Evolutionary conservation across 768 basidiomycete genomes (phyloP), one percentile per base, ranked within the genome.

Genomic region (Leccinum barrowsii): DNA sequence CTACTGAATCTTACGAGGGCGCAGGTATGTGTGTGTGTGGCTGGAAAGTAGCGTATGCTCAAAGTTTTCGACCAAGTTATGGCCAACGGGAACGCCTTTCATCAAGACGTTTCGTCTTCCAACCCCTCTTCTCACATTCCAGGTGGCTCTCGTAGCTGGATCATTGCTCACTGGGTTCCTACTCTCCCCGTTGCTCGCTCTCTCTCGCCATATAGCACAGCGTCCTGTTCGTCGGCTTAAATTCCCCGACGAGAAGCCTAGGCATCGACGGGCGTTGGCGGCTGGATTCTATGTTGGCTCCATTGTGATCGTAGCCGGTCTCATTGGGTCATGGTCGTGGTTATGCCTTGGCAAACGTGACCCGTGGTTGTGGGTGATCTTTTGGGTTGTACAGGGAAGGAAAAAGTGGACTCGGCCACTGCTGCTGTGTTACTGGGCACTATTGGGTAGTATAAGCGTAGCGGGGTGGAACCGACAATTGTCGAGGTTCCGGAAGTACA

Each of bases 391-490:
- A 4, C 84, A 90, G 62, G 93, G 93, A 5, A 77, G 77, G 65
- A 84, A 80, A 57, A 80, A 83, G 64, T 94, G 93, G 92, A 89
- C 85, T 17, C 79, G 97, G 13, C 83, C 86, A 2, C 83, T 82
- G 7, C 76, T 99, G 47, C 74, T 97, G 51, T 81, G 77, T 4
- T 98, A 97, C 70, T 99, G 97, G 97, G 89, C 78, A 7, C 73
- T 82, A 4, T 73, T 96, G 28, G 90, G 88, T 6, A 81, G 79
- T 61, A 78, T 96, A 57, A 95, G 93, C 58, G 91, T 98, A 22
- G 94, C 89, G 7, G 95, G 92, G 0, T 98, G 97, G 97, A 94
- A 86, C 71, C 80, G 94, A 52, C 95, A 97, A 71, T 75, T 98
- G 50, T 87, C 86, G 5, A 79, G 94, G 59, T 85, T 88, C 1